Percentiles rank a stretch among this genome's conserved stretches.
Conservation (phyloP, 2,329 filamentous ascomycete genomes). For the Stagonosporopsis rhizophila region DNA sequence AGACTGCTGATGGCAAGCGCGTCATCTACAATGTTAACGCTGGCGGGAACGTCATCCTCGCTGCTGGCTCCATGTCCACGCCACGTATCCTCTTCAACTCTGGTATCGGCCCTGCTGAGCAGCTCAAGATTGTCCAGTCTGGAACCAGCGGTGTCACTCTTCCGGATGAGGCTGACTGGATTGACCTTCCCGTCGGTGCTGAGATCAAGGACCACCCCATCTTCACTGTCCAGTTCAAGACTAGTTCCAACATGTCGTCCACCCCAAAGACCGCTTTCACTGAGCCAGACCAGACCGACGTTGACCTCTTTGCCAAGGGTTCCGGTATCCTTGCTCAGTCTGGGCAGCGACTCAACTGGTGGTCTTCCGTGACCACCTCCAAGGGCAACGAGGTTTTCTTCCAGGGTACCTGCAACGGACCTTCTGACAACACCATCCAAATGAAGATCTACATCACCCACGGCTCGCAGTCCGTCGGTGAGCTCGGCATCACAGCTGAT, state of each 20-base stretch:
- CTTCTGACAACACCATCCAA: constrained; percentile 43
- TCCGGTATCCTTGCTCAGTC: constrained; percentile 55
- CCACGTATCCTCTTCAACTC: constrained; percentile 72
- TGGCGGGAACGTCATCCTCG: constrained; percentile 68
- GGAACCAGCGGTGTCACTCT: constrained; percentile 51
- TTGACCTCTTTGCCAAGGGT: constrained; percentile 45
- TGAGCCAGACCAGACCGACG: constrained; percentile 37
- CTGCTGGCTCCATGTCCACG: constrained; percentile 72
- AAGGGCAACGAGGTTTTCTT: constrained; percentile 49
- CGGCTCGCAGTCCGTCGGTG: constrained; percentile 66
- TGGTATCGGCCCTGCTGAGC: constrained; percentile 68
- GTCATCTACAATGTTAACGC: constrained; percentile 62
- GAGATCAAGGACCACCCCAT: constrained; percentile 52
- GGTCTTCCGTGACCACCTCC: constrained; percentile 55
- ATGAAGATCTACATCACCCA: constrained; percentile 65
- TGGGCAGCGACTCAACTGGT: constrained; percentile 58
- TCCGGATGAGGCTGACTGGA: constrained; percentile 54
- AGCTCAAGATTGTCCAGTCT: constrained; percentile 54
- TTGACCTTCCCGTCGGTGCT: constrained; percentile 58
- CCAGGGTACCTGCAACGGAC: constrained; percentile 57
- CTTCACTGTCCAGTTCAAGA: constrained; percentile 46
- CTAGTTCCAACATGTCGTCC: constrained; percentile 27
- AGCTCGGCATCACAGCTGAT: constrained; percentile 53
- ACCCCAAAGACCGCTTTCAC: constrained; percentile 34
- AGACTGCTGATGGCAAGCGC: constrained; percentile 50